Base-by-base conservation (phyloP, 495 filamentous ascomycete genomes). In the Chaetomium cochliodes region DNA sequence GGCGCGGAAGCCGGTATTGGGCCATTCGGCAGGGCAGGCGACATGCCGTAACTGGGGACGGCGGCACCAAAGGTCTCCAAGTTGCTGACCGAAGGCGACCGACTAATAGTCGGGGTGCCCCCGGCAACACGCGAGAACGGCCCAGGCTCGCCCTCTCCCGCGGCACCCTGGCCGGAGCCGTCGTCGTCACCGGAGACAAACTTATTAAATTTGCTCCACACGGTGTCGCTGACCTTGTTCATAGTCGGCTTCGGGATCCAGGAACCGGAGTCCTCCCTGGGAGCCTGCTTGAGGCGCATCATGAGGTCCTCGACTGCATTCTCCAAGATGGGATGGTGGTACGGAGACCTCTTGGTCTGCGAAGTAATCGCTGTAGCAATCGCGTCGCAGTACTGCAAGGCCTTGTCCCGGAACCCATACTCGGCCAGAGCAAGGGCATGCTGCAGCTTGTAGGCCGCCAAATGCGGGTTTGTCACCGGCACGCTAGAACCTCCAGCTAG, bases 191-290 rank as follows among this genome's bases (percentile, higher is more conserved):
- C 96, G 60, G 90, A 88, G 57, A 99, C 91, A 69, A 98, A 98
- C 64, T 90, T 96, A 72, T 90, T 97, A 78, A 99, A 96, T 37
- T 87, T 90, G 58, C 87, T 89, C 87, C 90, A 93, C 74, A 97
- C 85, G 18, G 88, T 89, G 52, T 86, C 89, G 18, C 91, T 96
- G 0, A 98, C 91, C 72, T 92, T 96, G 73, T 94, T 92, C 83
- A 97, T 93, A 76, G 87, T 97, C 15, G 96, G 91, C 73, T 91
- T 94, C 1, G 91, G 90, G 47, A 98, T 92, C 92, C 92, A 97
- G 1, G 81, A 84, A 58, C 75, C 77, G 11, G 78, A 78, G 52
- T 81, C 82, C 65, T 94, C 92, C 65, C 87, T 90, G 25, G 91
- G 90, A 4, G 92, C 90, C 75, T 93, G 91, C 58, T 86, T 90